phyloP scores from a whole-genome alignment of 2,329 filamentous ascomycete genomes.

The Fusarium sp. region DNA sequence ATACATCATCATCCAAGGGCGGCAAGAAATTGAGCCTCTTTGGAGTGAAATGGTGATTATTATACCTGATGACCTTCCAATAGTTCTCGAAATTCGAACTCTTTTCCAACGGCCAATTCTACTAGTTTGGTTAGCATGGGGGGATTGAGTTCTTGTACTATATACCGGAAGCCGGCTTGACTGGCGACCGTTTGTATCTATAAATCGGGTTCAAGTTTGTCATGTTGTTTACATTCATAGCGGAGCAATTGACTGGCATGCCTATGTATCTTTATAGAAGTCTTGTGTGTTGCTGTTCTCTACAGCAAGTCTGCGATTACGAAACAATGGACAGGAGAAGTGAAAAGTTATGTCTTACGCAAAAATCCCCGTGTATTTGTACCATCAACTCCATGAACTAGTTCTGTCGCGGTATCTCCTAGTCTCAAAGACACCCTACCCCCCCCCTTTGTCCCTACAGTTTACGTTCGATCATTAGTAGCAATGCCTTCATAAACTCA shows the following conservation, averaged over 20 bases:
- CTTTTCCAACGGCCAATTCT: too few relatives aligned
- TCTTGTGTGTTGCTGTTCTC: not conserved
- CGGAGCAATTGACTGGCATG: not conserved
- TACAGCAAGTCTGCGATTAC: not conserved
- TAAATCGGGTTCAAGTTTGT: not conserved
- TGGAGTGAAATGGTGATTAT: constrained; percentile 69
- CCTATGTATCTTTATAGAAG: not conserved
- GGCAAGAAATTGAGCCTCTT: constrained; percentile 67
- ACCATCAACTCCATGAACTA: too few relatives aligned
- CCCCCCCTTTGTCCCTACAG: not conserved
- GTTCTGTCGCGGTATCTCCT: too few relatives aligned
- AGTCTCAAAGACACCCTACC: not conserved
- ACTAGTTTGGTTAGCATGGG: not conserved
- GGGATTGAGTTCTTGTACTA: constrained; percentile 23
- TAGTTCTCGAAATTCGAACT: not conserved
- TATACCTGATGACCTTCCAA: not conserved
- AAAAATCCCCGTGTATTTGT: not conserved
- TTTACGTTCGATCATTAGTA: too few relatives aligned
- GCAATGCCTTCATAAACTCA: too few relatives aligned
- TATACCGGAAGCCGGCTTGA: constrained; percentile 9
- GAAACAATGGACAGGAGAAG: not conserved
- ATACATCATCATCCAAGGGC: constrained; percentile 53
- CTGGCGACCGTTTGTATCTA: constrained; percentile 17
- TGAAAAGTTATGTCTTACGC: not conserved
- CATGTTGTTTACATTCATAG: not conserved